These are phyloP conservation scores for Ophiostoma sp. DNA, from an alignment of 2,329 filamentous ascomycete species.

Conservation along the genomic window DNA sequence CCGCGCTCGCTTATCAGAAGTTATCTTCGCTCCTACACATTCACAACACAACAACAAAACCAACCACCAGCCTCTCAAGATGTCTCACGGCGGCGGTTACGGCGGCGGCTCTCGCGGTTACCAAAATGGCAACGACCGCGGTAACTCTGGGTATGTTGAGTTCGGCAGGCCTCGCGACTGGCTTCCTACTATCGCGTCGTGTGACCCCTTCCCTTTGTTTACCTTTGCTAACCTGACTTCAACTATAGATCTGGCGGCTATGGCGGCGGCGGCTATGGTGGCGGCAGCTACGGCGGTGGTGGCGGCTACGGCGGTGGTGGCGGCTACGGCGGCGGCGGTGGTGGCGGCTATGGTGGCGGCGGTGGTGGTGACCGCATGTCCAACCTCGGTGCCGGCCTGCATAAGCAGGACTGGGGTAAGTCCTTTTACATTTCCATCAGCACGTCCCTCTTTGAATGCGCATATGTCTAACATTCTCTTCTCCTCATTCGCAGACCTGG, in stretches of 20 bases:
- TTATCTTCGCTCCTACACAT: not conserved
- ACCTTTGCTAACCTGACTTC: not conserved
- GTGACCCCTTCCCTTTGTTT: not conserved
- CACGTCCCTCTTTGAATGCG: not conserved
- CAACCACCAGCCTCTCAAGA: constrained; percentile 29
- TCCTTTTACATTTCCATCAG: not conserved
- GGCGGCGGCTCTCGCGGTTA: constrained; percentile 37
- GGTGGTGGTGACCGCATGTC: constrained; percentile 91
- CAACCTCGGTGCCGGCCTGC: constrained; percentile 78
- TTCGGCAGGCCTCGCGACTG: not conserved
- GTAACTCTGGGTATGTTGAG: constrained; percentile 28
- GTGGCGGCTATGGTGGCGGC: constrained; percentile 42
- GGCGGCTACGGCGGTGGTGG: constrained; percentile 37
- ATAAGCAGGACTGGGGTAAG: constrained; percentile 68
- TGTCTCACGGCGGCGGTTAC: constrained; percentile 38
- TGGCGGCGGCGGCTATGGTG: constrained; percentile 38
- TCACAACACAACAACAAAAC: not conserved
- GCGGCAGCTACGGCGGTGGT: constrained; percentile 28
- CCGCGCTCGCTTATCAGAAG: not conserved
- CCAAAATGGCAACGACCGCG: constrained; percentile 37
- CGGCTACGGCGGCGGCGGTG: constrained; percentile 28
- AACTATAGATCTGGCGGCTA: constrained; percentile 30
- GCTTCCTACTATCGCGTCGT: not conserved
- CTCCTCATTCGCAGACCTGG: constrained; percentile 44
- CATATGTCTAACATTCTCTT: too few species aligned